Percentiles rank a stretch among this genome's conserved stretches.
phyloP scores from a whole-genome alignment of 148 eudicot genomes.

The Arctostaphylos glauca region DNA sequence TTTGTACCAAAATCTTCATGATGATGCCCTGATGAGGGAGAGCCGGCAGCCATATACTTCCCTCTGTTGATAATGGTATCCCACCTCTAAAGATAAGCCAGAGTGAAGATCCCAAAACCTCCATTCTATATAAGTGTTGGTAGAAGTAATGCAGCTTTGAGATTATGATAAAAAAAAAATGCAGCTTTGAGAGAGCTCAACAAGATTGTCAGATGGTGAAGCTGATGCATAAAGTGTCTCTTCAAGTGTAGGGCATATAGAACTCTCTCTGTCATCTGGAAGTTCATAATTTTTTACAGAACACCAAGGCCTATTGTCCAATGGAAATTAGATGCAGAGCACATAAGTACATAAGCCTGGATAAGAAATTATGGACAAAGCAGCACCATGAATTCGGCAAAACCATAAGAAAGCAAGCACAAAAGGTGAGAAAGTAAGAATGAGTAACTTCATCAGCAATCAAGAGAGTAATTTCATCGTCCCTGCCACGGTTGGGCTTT shows the following conservation, averaged over 20 bases:
- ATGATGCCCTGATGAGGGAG: too few species aligned
- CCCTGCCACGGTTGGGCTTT: too few species aligned
- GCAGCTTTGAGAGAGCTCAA: not conserved
- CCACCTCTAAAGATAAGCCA: too few species aligned
- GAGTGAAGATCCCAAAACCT: too few species aligned
- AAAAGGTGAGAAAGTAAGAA: too few species aligned
- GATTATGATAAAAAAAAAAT: too few species aligned
- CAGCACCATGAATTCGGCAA: not conserved
- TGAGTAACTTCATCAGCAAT: too few species aligned
- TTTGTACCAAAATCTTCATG: too few species aligned
- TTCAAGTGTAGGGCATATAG: not conserved
- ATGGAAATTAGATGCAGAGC: too few species aligned
- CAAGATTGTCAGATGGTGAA: not conserved
- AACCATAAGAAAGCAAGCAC: not conserved
- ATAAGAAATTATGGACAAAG: not conserved
- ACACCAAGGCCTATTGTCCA: not conserved
- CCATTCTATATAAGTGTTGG: not conserved
- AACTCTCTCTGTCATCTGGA: not conserved
- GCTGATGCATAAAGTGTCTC: not conserved
- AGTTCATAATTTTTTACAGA: not conserved
- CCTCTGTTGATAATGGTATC: too few species aligned
- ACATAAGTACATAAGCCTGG: not conserved
- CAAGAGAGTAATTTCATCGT: too few species aligned
- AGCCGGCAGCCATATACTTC: too few species aligned
- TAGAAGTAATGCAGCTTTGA: not conserved